Conservation (phyloP, 202 grass and related monocot genomes). For the Schoenoplectus triqueter region DNA sequence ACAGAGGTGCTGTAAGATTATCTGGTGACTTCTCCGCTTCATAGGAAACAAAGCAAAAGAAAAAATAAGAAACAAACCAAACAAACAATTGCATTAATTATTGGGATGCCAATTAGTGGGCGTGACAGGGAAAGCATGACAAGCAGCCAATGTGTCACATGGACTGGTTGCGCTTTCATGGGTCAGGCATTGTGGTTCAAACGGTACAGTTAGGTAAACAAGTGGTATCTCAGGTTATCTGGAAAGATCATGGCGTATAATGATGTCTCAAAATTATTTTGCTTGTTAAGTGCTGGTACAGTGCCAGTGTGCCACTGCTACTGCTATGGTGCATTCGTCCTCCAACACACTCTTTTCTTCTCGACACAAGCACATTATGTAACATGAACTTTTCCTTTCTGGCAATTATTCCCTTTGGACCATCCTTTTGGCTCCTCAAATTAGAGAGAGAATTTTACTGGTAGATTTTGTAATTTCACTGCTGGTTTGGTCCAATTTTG, state of each 20-base stretch:
- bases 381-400: slow-evolving; percentile 8
- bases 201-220: slow-evolving; percentile 36
- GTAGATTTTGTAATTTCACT: not conserved
- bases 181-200: slow-evolving; percentile 18
- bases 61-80: not conserved
- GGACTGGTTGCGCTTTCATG: slow-evolving; percentile 24
- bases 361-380: slow-evolving; percentile 18
- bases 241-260: slow-evolving; percentile 15
- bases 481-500: not conserved
- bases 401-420: slow-evolving; percentile 21
- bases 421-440: slow-evolving; percentile 4
- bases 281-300: not conserved
- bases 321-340: not conserved
- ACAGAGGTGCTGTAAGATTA: too few species aligned
- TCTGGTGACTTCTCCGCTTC: not conserved
- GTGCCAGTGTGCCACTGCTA: not conserved
- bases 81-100: slow-evolving; percentile 25
- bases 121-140: slow-evolving; percentile 1
- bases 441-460: not conserved
- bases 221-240: slow-evolving; percentile 34
- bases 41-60: not conserved
- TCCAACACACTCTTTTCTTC: not conserved
- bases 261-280: slow-evolving; percentile 1
- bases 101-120: slow-evolving; percentile 18
- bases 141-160: slow-evolving; percentile 3